Base-by-base conservation (phyloP, 768 basidiomycete genomes). In the Phaeotremella fagi region DNA sequence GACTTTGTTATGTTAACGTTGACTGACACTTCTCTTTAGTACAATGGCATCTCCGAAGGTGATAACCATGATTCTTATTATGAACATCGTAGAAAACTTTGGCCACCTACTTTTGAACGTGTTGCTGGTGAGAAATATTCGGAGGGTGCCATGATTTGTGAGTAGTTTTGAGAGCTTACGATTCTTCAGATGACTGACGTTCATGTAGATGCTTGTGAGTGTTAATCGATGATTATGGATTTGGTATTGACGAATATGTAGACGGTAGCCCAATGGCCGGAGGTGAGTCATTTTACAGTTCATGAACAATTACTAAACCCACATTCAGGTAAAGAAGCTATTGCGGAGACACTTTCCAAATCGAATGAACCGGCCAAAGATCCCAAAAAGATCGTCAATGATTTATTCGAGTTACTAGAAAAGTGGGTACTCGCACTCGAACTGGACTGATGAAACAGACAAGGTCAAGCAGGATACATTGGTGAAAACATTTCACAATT, bases 401-500 rank as follows among this genome's bases (percentile, higher is more conserved):
- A 53, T n/a, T 45, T 53, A 15, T 53, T 53, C 35, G 23, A 53
- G 4, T 18, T 53, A 1, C 20, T 53, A 2, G 25, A 47, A 53
- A 45, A 28, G 52, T 37, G 29, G 26, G 44, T 3, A 14, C 3
- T n/a, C 25, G 11, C n/a, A 24, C 11, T 29, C 12, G 38, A 11
- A 11, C 7, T n/a, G 43, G 22, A 20, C 28, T 2, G 14, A 33
- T 20, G 23, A n/a, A 24, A 20, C 23, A 53, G 52, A 15, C 55
- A 56, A 51, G 55, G 55, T 20, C 35, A 51, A n/a, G 49, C 9
- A 14, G 55, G 28, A n/a, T 56, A 56, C 29, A 44, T 56, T 28
- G 55, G 55, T 15, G 55, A 56, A 44, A 31, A n/a, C 31, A 51
- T 56, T 28, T 56, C 55, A 6, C 55, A 56, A 20, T 50, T 56